Evolutionary conservation across 1,284 basidiomycete species (phyloP).

Genomic region (Fomitiporia mediterranea): DNA sequence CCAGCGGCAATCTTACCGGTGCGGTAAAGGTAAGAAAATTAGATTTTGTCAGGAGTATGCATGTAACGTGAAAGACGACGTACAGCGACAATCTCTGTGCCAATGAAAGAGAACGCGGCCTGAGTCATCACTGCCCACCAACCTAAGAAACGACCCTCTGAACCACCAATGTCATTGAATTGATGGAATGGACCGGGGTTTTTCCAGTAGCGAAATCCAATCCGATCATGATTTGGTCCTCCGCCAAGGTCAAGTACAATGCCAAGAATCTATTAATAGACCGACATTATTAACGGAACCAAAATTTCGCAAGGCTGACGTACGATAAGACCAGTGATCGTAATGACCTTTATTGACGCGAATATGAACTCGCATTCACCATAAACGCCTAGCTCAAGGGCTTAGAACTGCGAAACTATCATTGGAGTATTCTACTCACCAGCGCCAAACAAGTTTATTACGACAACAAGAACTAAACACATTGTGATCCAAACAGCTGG

Average conservation of each 20-base stretch:
- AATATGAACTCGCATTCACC: constrained; percentile 75
- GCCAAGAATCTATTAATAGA: constrained; percentile 39
- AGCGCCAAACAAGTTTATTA: constrained; percentile 77
- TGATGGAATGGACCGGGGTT: constrained; percentile 70
- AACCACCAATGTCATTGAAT: constrained; percentile 48
- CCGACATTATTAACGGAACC: background rate
- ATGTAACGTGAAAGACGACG: constrained; percentile 32
- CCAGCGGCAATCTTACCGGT: constrained; percentile 65
- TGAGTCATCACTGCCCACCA: constrained; percentile 66
- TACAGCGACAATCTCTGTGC: constrained; percentile 85
- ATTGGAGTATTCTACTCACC: constrained; percentile 33
- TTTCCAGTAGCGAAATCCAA: constrained; percentile 67
- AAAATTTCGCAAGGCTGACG: constrained; percentile 33
- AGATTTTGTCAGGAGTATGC: background rate
- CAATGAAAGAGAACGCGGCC: constrained; percentile 80
- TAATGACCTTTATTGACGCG: constrained; percentile 76
- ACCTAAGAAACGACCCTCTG: constrained; percentile 62
- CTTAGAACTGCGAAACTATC: background rate
- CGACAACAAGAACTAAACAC: constrained; percentile 64
- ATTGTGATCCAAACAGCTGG: constrained; percentile 75
- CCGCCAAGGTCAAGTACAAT: constrained; percentile 73
- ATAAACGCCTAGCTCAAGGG: constrained; percentile 42
- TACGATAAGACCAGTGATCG: constrained; percentile 61
- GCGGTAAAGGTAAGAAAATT: constrained; percentile 15
- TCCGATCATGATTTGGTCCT: constrained; percentile 44